Evolutionary conservation across 768 basidiomycete genomes (phyloP).

Genomic region (Mycena crocata): DNA sequence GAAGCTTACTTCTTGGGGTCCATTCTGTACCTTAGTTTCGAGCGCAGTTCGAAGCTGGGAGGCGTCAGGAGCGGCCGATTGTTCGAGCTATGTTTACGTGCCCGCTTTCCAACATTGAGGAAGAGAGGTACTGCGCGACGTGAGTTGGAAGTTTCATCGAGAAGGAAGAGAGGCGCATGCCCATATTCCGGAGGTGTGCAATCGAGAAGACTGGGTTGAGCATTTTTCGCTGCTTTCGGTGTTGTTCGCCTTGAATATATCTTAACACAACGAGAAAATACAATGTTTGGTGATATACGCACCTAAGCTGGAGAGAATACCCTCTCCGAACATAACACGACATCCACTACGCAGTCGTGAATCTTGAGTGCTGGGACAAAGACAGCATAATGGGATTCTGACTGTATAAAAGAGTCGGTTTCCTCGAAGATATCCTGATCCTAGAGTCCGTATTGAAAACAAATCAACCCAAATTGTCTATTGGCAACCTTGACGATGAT

Average conservation of each 20-base stretch:
- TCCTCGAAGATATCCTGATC: conserved; percentile 51
- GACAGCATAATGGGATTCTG: conserved; percentile 5
- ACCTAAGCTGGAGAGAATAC: conserved; percentile 33
- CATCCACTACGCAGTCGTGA: not conserved
- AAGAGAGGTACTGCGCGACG: conserved; percentile 45
- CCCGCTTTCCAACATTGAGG: conserved; percentile 15
- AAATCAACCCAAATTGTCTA: not conserved
- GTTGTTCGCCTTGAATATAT: conserved; percentile 48
- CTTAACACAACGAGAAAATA: not conserved
- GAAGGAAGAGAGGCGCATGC: conserved; percentile 32
- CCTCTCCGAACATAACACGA: conserved; percentile 34
- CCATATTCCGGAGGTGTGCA: conserved; percentile 53
- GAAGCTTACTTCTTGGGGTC: conserved; percentile 45
- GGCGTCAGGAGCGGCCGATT: too few species aligned
- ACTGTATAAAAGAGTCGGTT: conserved; percentile 41
- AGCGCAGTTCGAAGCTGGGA: conserved; percentile 43
- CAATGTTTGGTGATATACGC: conserved; percentile 1
- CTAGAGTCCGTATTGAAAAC: conserved; percentile 16
- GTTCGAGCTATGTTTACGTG: too few species aligned
- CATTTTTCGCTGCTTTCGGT: conserved; percentile 56
- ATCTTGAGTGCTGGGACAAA: not conserved
- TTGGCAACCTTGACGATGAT: conserved; percentile 45
- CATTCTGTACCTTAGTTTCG: conserved; percentile 38
- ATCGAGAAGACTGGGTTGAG: conserved; percentile 58
- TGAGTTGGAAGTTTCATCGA: not conserved